A percentile compares a stretch with the other conserved stretches of the same genome.
Evolutionary conservation across 768 basidiomycete species (phyloP).

Genomic region (Cystobasidiopsis lactophilus): DNA sequence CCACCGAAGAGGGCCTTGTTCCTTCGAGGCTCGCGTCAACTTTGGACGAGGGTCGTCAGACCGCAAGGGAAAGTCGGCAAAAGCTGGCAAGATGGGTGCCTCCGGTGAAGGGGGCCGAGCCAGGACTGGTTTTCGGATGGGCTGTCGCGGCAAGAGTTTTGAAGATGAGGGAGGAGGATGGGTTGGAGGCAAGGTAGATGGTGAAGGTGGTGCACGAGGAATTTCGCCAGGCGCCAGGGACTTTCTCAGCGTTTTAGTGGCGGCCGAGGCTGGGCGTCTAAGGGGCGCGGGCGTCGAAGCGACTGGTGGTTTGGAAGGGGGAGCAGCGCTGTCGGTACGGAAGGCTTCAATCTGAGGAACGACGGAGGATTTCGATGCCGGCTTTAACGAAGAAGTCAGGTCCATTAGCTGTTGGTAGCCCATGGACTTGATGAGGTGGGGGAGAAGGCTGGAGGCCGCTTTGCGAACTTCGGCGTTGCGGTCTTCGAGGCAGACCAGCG

Average conservation of each 20-base stretch:
- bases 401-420: conserved; percentile 73
- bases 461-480: conserved; percentile 79
- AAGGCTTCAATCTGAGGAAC: conserved; percentile 75
- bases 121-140: conserved; percentile 15
- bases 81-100: conserved; percentile 10
- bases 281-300: not conserved
- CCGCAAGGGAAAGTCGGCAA: conserved; percentile 23
- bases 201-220: conserved; percentile 17
- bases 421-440: conserved; percentile 44
- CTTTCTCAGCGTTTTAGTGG: not conserved
- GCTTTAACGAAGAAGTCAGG: conserved; percentile 65
- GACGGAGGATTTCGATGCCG: conserved; percentile 66
- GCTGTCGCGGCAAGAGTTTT: conserved; percentile 13
- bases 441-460: conserved; percentile 60
- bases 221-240: conserved; percentile 11
- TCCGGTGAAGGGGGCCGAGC: conserved; percentile 18
- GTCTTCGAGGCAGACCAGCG: conserved; percentile 69
- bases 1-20: conserved; percentile 19
- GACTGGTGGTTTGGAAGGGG: not conserved
- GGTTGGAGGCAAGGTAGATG: conserved; percentile 18
- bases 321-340: conserved; percentile 25
- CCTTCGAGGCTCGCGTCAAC: conserved; percentile 12
- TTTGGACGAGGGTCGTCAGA: conserved; percentile 16
- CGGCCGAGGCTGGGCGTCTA: not conserved
- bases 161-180: conserved; percentile 18